Conservation (phyloP, 116 monocot genomes). For the Zostera marina region DNA sequence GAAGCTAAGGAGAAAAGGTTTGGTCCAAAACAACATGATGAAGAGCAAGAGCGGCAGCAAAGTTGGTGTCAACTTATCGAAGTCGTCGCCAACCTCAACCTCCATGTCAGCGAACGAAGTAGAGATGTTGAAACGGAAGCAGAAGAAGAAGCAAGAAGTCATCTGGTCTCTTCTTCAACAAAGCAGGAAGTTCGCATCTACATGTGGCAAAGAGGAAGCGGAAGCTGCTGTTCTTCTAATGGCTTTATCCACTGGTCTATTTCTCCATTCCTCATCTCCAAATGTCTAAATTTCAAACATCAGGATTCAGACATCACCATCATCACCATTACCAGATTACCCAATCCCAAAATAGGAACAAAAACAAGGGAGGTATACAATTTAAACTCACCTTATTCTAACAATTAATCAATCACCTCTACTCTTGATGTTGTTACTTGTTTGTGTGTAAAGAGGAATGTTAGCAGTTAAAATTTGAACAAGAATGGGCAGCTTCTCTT, state of each 20-base stretch:
- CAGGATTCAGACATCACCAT: too few species aligned
- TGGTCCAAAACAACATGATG: background rate
- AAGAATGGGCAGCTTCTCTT: too few species aligned
- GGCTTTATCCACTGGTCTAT: slow-evolving; percentile 20
- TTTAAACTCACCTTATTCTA: too few species aligned
- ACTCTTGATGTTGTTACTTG: too few species aligned
- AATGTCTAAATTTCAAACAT: too few species aligned
- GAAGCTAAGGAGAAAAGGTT: slow-evolving; percentile 9
- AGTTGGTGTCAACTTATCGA: background rate
- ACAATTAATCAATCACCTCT: too few species aligned
- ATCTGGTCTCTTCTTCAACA: slow-evolving; percentile 16
- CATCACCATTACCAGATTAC: too few species aligned
- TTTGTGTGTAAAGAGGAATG: too few species aligned
- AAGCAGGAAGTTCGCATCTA: slow-evolving; percentile 9
- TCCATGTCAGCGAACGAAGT: background rate
- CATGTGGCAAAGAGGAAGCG: slow-evolving; percentile 13
- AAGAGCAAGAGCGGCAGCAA: background rate
- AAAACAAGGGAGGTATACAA: too few species aligned
- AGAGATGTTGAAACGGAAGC: slow-evolving; percentile 10
- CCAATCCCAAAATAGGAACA: too few species aligned
- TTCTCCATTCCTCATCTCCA: slow-evolving; percentile 5
- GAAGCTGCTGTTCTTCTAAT: slow-evolving; percentile 34
- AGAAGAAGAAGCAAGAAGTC: slow-evolving; percentile 18
- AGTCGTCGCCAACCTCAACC: background rate
- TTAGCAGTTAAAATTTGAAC: too few species aligned